Percentiles rank a stretch among this genome's conserved stretches.
phyloP scores from a whole-genome alignment of 345 rosid genomes.

The Carallia pectinifolia region DNA sequence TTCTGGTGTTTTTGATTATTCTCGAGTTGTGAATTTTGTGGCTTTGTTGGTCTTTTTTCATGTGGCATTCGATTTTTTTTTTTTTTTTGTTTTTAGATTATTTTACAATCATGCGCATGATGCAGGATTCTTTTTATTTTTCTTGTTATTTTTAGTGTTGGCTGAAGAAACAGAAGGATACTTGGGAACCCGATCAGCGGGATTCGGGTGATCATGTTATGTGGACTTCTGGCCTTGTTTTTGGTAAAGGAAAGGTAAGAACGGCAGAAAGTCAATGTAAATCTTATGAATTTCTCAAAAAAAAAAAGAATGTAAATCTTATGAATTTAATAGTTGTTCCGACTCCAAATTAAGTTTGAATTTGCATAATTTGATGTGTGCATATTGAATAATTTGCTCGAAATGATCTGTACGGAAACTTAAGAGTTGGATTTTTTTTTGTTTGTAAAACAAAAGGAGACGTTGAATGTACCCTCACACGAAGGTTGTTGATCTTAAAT shows the following conservation, averaged over 20 bases:
- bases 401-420: neutral
- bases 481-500: neutral
- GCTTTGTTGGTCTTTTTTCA: too few relatives aligned
- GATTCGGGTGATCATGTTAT: conserved; percentile 26
- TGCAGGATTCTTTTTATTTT: neutral
- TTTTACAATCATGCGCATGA: neutral
- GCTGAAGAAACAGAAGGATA: conserved; percentile 37
- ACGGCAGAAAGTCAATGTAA: neutral
- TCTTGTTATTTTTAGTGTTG: conserved; percentile 27
- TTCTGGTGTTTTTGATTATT: neutral
- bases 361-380: neutral
- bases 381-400: neutral
- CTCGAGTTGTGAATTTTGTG: too few relatives aligned
- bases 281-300: neutral
- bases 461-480: neutral
- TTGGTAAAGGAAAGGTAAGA: conserved; percentile 31
- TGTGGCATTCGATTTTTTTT: too few relatives aligned
- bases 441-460: neutral
- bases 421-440: too few relatives aligned
- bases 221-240: conserved; percentile 40
- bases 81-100: neutral
- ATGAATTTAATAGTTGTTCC: neutral
- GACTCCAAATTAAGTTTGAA: neutral
- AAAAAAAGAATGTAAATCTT: neutral
- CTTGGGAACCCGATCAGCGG: conserved; percentile 21